Percentiles rank a stretch among this genome's conserved stretches.
Conservation (phyloP, 2,329 filamentous ascomycete species). For the Xylariaceae sp. region DNA sequence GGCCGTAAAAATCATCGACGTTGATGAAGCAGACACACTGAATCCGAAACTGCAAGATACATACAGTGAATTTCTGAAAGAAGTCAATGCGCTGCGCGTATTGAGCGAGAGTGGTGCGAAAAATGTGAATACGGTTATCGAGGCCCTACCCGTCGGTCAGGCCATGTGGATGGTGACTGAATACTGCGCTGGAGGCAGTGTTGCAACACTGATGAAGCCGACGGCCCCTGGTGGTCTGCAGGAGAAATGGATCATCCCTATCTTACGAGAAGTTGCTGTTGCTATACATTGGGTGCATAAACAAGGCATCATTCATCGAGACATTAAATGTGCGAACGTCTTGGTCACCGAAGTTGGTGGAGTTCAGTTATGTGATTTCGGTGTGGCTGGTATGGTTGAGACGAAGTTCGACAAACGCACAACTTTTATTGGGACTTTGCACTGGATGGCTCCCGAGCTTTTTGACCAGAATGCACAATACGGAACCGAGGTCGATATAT, state of each 20-base stretch:
- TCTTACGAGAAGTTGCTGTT: slow-evolving; percentile 62
- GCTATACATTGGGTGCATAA: slow-evolving; percentile 65
- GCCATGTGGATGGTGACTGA: slow-evolving; percentile 87
- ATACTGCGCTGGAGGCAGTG: slow-evolving; percentile 80
- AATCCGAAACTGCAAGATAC: slow-evolving; percentile 63
- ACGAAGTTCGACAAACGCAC: slow-evolving; percentile 71
- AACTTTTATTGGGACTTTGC: slow-evolving; percentile 76
- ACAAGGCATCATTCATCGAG: slow-evolving; percentile 66
- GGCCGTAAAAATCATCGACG: slow-evolving; percentile 79
- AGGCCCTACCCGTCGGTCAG: slow-evolving; percentile 71
- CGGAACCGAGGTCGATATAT: slow-evolving; percentile 73
- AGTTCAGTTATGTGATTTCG: slow-evolving; percentile 81
- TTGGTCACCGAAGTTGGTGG: slow-evolving; percentile 71
- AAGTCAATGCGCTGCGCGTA: slow-evolving; percentile 65
- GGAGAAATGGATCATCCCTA: slow-evolving; percentile 67
- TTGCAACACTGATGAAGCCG: slow-evolving; percentile 69
- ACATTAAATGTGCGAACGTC: slow-evolving; percentile 76
- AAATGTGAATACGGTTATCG: slow-evolving; percentile 79
- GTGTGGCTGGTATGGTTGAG: slow-evolving; percentile 74
- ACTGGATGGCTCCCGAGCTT: slow-evolving; percentile 84
- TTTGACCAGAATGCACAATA: slow-evolving; percentile 62
- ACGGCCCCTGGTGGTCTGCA: slow-evolving; percentile 61
- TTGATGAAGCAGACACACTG: slow-evolving; percentile 69
- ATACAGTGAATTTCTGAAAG: slow-evolving; percentile 66
- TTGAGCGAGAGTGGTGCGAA: slow-evolving; percentile 69